These are phyloP conservation scores for Solanum etuberosum DNA, from an alignment of 257 asterid species.

Conservation along the genomic window DNA sequence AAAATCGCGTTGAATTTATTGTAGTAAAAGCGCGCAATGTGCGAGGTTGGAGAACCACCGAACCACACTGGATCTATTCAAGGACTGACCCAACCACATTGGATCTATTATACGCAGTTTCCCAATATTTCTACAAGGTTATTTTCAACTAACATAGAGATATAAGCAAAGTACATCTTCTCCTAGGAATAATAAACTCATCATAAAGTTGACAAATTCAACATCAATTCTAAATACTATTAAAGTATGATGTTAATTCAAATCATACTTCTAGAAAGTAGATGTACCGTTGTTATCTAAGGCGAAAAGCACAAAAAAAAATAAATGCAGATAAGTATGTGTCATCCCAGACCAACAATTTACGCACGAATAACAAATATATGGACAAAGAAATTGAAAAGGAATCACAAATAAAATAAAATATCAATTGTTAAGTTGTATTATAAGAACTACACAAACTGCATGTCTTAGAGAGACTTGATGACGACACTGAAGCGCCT, in stretches of 20 bases:
- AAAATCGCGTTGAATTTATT: background rate
- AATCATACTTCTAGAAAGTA: background rate
- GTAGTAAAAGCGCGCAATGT: background rate
- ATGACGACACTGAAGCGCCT: background rate
- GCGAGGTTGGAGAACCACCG: background rate
- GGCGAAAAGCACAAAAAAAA: background rate
- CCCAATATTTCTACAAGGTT: background rate
- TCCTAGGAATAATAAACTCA: background rate
- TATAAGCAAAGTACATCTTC: background rate
- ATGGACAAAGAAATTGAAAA: background rate
- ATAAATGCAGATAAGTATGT: background rate
- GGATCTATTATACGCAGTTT: background rate
- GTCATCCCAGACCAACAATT: background rate
- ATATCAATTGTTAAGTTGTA: background rate
- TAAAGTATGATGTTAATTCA: background rate
- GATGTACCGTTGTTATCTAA: background rate
- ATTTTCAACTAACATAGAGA: background rate
- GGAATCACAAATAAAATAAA: background rate
- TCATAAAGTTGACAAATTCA: background rate
- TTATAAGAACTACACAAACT: background rate
- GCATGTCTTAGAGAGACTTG: background rate
- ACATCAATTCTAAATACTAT: background rate
- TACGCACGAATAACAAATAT: background rate
- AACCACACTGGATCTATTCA: background rate
- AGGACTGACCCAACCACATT: background rate